Base-by-base conservation (phyloP, 1,284 basidiomycete genomes). In the Puccinia brachypodii region DNA sequence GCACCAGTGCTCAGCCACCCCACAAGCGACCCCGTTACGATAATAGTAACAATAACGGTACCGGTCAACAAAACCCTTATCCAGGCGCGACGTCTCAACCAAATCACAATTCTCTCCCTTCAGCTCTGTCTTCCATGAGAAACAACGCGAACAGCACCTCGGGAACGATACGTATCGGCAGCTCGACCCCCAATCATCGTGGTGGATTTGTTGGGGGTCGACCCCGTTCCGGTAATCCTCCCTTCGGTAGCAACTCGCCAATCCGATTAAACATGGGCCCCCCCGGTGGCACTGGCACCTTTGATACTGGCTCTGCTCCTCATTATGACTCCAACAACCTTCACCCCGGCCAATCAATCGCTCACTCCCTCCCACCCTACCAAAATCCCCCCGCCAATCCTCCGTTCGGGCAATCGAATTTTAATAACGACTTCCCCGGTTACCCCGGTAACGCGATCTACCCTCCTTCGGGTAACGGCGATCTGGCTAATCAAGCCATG, bases 1-100 rank as follows among this genome's bases (percentile, higher is more conserved):
- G 79, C 13, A 38, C 19, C 38, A 36, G 71, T 40, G 25, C 56
- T 44, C 79, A 71, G 22, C 79, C 79, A 8, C 79, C 79, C 36
- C 74, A 44, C 22, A 81, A 81, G 69, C 36, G 79, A 31, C 79
- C 79, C 2, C 56, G 79, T 25, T 81, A 81, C 56, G 79, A 81
- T 19, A 60, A 58, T 22, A n/a, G n/a, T n/a, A 56, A 38, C n/a
- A 28, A 64, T 6, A 66, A 50, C 28, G 38, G 22, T 13, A 42
- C 69, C 13, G 60, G 69, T 44, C 75, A 76, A 36, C 60, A n/a
- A 16, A 53, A 38, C 25, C 16, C 42, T 33, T 78, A 78, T 71
- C 53, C 76, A 22, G 7, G 9, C 50, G 16, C 75, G 36, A 62
- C 58, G 4, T 3, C 75, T 16, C 77, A 72, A 16, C 33, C 66